Conservation (phyloP, 75 land plant species). For the Pinus albicaulis region DNA sequence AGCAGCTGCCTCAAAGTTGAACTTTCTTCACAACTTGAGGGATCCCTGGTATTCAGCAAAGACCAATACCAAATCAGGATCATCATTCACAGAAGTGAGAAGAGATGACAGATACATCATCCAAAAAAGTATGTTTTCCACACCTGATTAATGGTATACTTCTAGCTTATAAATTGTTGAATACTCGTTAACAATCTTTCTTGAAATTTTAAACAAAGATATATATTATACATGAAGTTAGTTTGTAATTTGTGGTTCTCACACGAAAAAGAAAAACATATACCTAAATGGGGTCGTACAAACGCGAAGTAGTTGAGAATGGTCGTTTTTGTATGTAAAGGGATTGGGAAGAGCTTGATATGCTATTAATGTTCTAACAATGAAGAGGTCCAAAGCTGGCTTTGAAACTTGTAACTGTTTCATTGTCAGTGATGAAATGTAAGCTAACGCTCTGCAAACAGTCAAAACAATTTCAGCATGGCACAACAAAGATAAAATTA, state of each 20-base stretch:
- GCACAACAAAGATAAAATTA: not conserved
- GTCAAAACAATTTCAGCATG: not conserved
- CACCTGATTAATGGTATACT: not conserved
- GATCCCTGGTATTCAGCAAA: slow-evolving; percentile 51
- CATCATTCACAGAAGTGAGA: not conserved
- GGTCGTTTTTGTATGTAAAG: slow-evolving; percentile 69
- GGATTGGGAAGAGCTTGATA: slow-evolving; percentile 87
- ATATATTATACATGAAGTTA: not conserved
- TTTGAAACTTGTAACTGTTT: slow-evolving; percentile 47
- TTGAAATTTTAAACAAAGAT: not conserved
- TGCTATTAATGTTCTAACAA: slow-evolving; percentile 68
- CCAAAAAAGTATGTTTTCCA: not conserved
- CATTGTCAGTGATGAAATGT: slow-evolving; percentile 44
- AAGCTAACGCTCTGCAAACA: slow-evolving; percentile 74
- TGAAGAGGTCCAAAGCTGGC: slow-evolving; percentile 63
- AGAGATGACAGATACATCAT: not conserved
- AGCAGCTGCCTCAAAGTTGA: slow-evolving; percentile 73
- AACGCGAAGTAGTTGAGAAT: slow-evolving; percentile 58
- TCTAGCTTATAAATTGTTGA: not conserved
- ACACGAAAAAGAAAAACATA: not conserved
- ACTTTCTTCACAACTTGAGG: slow-evolving; percentile 80
- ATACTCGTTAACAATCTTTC: not conserved
- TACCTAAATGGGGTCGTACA: slow-evolving; percentile 88
- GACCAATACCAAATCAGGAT: not conserved
- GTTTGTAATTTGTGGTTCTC: not conserved